Conservation (phyloP, 306 rosid species). For the Hylodesmum podocarpum region DNA sequence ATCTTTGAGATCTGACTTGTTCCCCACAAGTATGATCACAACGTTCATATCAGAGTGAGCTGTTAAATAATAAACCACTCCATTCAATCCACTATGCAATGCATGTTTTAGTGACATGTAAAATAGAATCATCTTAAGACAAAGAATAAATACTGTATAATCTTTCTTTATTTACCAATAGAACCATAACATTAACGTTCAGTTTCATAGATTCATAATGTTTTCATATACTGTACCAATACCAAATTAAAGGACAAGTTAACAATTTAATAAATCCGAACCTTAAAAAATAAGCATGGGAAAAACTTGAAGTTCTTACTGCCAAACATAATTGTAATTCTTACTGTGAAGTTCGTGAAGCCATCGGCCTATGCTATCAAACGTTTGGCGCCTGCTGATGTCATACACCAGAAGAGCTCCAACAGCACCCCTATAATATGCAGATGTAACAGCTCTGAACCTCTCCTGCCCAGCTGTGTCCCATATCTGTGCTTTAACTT, state of each 20-base stretch:
- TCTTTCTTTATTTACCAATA: not conserved
- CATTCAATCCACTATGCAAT: slow-evolving; percentile 44
- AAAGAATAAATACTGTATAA: not conserved
- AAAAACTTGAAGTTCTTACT: not conserved
- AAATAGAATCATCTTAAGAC: not conserved
- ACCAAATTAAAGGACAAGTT: not conserved
- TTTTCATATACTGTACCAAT: not conserved
- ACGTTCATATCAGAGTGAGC: slow-evolving; percentile 99
- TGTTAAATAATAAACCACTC: slow-evolving; percentile 57
- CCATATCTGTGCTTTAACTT: slow-evolving; percentile 92
- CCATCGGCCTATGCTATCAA: slow-evolving; percentile 88
- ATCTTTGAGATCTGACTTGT: slow-evolving; percentile 94
- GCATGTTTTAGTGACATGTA: not conserved
- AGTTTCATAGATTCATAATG: not conserved
- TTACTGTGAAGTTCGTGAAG: slow-evolving; percentile 88
- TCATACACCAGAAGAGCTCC: slow-evolving; percentile 91
- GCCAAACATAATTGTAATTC: slow-evolving; percentile 27
- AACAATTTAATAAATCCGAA: slow-evolving; percentile 8
- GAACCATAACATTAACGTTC: not conserved
- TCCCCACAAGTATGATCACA: slow-evolving; percentile 91
- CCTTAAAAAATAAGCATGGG: slow-evolving; percentile 28
- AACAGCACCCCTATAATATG: slow-evolving; percentile 89
- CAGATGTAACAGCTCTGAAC: slow-evolving; percentile 91
- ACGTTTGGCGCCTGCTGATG: slow-evolving; percentile 81
- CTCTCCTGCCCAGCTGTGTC: slow-evolving; percentile 96